Conservation (phyloP, 768 basidiomycete genomes). For the Austroboletus eburneus region DNA sequence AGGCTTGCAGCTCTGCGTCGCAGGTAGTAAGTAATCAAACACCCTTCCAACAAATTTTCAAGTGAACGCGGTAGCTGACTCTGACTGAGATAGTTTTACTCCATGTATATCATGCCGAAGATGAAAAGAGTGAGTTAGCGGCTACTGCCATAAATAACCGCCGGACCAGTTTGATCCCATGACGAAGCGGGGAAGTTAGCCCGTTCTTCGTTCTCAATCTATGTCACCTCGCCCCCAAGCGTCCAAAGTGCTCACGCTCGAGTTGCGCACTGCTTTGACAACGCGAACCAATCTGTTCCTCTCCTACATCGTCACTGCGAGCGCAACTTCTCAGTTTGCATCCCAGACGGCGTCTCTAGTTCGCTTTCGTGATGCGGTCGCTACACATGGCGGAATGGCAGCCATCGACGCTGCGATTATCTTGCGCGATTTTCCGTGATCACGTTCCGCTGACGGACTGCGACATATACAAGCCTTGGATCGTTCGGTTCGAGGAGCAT, state of each 20-base stretch:
- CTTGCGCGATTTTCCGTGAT: conserved; percentile 4
- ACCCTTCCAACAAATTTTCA: too few species aligned
- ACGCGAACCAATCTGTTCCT: conserved; percentile 4
- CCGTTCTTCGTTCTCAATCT: neutral
- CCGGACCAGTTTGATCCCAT: too few species aligned
- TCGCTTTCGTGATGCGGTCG: conserved; percentile 2
- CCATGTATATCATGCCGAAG: too few species aligned
- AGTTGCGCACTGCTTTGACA: neutral
- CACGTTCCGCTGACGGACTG: conserved; percentile 14
- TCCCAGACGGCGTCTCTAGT: conserved; percentile 2
- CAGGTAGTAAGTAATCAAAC: too few species aligned
- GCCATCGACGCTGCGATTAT: neutral
- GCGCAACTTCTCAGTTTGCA: conserved; percentile 3
- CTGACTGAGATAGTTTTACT: too few species aligned
- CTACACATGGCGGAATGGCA: neutral
- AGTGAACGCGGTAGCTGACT: too few species aligned
- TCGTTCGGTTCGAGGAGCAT: conserved; percentile 4
- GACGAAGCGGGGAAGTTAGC: too few species aligned
- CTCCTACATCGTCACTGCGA: conserved; percentile 1
- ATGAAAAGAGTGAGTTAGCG: too few species aligned
- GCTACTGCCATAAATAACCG: too few species aligned
- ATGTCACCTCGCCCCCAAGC: neutral
- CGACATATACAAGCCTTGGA: conserved; percentile 9
- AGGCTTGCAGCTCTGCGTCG: too few species aligned
- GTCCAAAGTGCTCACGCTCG: conserved; percentile 1